Conservation (phyloP, 2,329 filamentous ascomycete species). For the Tolypocladium pustulatum region DNA sequence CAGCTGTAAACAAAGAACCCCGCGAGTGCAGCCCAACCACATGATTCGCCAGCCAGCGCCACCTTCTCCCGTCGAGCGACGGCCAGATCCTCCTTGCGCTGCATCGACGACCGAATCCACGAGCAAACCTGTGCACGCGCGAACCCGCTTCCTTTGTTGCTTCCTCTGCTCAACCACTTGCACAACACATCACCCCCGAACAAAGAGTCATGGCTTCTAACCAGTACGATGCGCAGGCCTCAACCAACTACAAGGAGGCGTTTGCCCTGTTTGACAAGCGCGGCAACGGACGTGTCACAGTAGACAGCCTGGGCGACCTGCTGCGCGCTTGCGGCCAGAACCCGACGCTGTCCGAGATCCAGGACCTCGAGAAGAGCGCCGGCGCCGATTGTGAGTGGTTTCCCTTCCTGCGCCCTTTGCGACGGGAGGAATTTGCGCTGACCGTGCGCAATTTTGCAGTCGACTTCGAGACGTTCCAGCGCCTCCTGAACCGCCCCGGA, state of each 20-base stretch:
- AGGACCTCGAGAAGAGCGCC: constrained; percentile 81
- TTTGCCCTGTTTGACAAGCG: constrained; percentile 99
- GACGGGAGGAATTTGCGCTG: not conserved
- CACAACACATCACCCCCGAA: not conserved
- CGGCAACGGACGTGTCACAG: constrained; percentile 81
- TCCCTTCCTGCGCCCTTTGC: not conserved
- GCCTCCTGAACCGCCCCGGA: constrained; percentile 91
- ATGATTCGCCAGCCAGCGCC: constrained; percentile 20
- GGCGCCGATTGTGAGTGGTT: constrained; percentile 78
- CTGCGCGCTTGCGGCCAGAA: constrained; percentile 97
- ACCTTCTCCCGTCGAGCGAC: not conserved
- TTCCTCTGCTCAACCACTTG: not conserved
- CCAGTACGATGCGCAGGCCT: constrained; percentile 48
- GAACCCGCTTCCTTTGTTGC: not conserved
- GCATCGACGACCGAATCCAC: not conserved
- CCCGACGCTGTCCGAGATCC: constrained; percentile 86
- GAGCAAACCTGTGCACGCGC: not conserved
- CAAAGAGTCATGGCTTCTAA: constrained; percentile 37
- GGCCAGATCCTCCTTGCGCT: not conserved
- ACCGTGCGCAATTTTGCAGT: constrained; percentile 40
- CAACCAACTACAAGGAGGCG: constrained; percentile 99
- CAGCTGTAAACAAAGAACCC: constrained; percentile 22
- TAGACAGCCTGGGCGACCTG: constrained; percentile 83
- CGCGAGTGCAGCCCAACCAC: constrained; percentile 12
- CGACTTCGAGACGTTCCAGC: constrained; percentile 95